phyloP scores from a whole-genome alignment of 78 protist species.

The Ministeria vibrans region DNA sequence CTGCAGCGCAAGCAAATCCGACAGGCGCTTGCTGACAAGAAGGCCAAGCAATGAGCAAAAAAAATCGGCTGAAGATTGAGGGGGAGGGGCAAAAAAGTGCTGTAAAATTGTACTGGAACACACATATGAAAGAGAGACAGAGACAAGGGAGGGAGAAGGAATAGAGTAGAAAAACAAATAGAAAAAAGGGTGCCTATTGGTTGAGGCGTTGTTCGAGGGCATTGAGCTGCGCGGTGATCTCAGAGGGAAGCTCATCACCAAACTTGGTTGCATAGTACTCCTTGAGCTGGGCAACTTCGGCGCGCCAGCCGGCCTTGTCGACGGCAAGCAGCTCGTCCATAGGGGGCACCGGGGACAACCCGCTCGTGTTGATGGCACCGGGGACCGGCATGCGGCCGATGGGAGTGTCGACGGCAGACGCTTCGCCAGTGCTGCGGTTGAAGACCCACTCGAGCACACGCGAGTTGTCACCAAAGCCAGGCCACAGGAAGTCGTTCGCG shows the following conservation, averaged over 20 bases:
- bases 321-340: conserved; percentile 4
- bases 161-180: no score
- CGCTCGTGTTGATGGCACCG: conserved; percentile 31
- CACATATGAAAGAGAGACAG: no score
- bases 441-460: conserved; percentile 81
- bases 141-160: no score
- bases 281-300: neutral
- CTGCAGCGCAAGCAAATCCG: no score
- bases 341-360: conserved; percentile 31
- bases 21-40: no score
- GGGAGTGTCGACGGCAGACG: conserved; percentile 31
- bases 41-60: no score
- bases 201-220: conserved; percentile 8
- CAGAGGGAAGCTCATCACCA: conserved; percentile 7
- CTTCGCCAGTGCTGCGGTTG: conserved; percentile 50
- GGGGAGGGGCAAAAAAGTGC: no score
- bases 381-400: conserved; percentile 53
- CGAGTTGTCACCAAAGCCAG: conserved; percentile 83
- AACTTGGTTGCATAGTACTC: neutral
- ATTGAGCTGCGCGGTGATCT: neutral
- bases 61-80: no score
- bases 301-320: neutral
- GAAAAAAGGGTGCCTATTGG: no score
- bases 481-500: conserved; percentile 85
- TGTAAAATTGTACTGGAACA: no score